phyloP scores from a whole-genome alignment of 768 basidiomycete genomes.

The Boletus reticulatus region DNA sequence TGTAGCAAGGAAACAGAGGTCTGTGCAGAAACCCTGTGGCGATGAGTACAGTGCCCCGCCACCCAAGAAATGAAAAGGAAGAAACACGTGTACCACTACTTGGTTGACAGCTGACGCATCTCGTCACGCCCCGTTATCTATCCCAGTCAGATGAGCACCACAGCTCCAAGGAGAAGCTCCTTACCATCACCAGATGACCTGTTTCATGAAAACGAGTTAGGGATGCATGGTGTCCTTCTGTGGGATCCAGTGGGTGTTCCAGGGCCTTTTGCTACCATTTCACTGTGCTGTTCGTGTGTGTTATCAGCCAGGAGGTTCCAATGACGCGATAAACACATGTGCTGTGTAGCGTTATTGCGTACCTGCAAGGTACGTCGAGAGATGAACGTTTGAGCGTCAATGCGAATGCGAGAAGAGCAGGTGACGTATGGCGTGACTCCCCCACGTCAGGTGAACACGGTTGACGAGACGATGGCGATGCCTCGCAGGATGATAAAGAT shows the following conservation, averaged over 20 bases:
- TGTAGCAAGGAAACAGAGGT: no score
- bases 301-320: background rate
- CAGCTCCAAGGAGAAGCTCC: background rate
- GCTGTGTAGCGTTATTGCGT: background rate
- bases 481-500: constrained; percentile 13
- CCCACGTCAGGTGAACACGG: constrained; percentile 17
- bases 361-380: background rate
- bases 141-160: constrained; percentile 8
- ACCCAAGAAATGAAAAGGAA: no score
- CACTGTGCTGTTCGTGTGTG: background rate
- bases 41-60: no score
- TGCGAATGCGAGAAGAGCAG: constrained; percentile 9
- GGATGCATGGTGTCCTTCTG: constrained; percentile 11
- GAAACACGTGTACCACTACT: no score
- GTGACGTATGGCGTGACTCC: constrained; percentile 7
- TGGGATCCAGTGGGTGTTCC: background rate
- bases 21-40: no score
- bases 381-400: background rate
- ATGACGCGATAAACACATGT: background rate
- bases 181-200: constrained; percentile 3
- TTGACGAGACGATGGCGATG: constrained; percentile 17
- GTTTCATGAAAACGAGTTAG: constrained; percentile 12
- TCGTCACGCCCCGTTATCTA: background rate
- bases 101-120: background rate
- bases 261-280: background rate